Evolutionary conservation across 257 asterid species (phyloP), one percentile per base, ranked within the genome.

Genomic region (Solanum chaucha): DNA sequence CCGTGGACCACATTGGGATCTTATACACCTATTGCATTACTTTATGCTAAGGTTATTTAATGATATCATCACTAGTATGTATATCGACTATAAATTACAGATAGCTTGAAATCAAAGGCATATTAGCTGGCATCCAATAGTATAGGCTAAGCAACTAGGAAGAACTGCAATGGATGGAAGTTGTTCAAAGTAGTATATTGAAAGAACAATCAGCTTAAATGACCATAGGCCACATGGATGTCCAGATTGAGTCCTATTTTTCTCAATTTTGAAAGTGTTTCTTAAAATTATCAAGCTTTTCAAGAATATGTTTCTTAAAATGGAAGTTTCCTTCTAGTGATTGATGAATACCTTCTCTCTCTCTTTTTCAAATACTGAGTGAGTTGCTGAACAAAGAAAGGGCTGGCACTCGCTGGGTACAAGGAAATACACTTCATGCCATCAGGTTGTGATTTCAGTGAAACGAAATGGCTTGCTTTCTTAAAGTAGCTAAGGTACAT

Each of bases 131-230:
- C 68, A 36, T 7, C 3, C 2, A 5, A 19, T 55, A 86, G 34
- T 72, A 14, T n/a, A 75, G 0, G 71, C 44, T 64, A 85, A 85
- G 28, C 1, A 74, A 8, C 72, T 73, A 84, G 28, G 74, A 36
- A 51, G 75, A 78, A 67, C 17, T 48, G 40, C 20, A 78, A n/a
- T 11, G 40, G 26, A 65, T 6, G 36, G 36, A 75, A 72, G 86
- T 64, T 75, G 70, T 65, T 77, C 61, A 77, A 77, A 78, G 40
- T 65, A 67, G 87, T 74, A 68, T 87, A 70, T 38, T 87, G 61
- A 17, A 78, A 65, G 77, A 85, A 65, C 87, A 40, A 89, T 67
- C 14, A 36, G 81, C 81, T 65, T 55, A 77, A 84, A 84, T 78
- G 22, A 84, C 58, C 86, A 32, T 84, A 64, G 38, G 67, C 35